phyloP scores from a whole-genome alignment of 768 basidiomycete species.

The Dentipellis sp. region DNA sequence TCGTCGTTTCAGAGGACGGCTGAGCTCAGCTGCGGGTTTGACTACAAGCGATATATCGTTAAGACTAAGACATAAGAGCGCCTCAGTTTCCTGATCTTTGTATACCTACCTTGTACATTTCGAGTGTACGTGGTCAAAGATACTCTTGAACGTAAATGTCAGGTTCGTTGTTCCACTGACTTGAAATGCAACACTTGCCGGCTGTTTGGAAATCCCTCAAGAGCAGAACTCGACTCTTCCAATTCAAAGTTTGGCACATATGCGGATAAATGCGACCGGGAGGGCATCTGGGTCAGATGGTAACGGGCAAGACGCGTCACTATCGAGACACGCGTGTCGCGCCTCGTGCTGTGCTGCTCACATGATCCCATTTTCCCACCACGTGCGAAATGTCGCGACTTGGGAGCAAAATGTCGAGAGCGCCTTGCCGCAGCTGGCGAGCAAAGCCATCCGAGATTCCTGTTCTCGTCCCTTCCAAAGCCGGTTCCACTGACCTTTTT shows the following conservation, averaged over 20 bases:
- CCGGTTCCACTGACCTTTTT: background rate
- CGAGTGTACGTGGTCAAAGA: background rate
- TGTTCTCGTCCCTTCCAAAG: background rate
- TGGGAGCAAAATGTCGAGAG: background rate
- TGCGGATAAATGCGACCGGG: background rate
- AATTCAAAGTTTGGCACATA: background rate
- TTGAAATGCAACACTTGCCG: slow-evolving; percentile 1
- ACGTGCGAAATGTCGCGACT: background rate
- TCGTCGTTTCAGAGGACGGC: slow-evolving; percentile 33
- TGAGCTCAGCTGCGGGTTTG: background rate
- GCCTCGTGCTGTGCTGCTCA: background rate
- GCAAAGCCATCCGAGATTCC: background rate
- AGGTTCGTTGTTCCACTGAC: background rate
- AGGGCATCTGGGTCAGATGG: background rate
- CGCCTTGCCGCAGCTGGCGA: background rate
- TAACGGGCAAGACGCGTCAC: background rate
- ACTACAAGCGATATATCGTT: slow-evolving; percentile 1
- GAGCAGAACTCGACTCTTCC: background rate
- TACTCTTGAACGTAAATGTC: background rate
- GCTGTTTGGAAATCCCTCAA: slow-evolving; percentile 11
- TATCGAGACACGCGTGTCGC: background rate
- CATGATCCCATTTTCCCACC: background rate
- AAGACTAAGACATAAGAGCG: background rate
- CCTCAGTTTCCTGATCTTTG: background rate
- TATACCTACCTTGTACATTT: background rate